Evolutionary conservation across 2,329 filamentous ascomycete genomes (phyloP), one percentile per base, ranked within the genome.

Genomic region (Paecilomyces dactylethromorphus): DNA sequence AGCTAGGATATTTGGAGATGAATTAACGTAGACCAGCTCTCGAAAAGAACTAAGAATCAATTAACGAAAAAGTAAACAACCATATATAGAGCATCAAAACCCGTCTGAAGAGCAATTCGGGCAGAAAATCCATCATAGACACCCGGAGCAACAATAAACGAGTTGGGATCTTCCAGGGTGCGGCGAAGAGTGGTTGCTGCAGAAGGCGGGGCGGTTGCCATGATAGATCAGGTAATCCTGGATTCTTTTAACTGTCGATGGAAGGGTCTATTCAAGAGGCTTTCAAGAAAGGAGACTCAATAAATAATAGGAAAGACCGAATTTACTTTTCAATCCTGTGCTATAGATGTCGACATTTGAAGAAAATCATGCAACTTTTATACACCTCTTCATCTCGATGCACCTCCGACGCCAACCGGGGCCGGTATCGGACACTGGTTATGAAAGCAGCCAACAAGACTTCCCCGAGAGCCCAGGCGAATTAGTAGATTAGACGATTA

Each of bases 91-190:
- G 76, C 76, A 58, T 80, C 74, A 59, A 81, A 82, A 33, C 79
- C 79, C 7, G 77, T 71, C 32, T 76, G 72, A 29, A 82, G 73
- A 26, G 80, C 80, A 15, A 80, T 74, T 26, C 78, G 75, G 35
- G 79, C 79, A 6, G 79, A 79, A 21, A 82, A 64, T 12, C 80
- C 79, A 69, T 82, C 80, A 58, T 80, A 81, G n/a, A 82, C 78
- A 12, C 79, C 79, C 2, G 80, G 79, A 31, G 74, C 76, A 29
- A 77, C 68, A 31, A 81, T 74, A 49, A 82, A 70, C 3, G 66
- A 22, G 18, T 52, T 52, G 18, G 49, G 49, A 52, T 52, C 49
- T 26, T 52, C n/a, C 21, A 52, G 49, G 21, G 21, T 52, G 49
- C 49, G 49, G 18, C 49, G 49, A 1, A 52, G 49, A 26, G 49